Evolutionary conservation across 208 protist genomes (phyloP).

Genomic region (Leishmania arabica): DNA sequence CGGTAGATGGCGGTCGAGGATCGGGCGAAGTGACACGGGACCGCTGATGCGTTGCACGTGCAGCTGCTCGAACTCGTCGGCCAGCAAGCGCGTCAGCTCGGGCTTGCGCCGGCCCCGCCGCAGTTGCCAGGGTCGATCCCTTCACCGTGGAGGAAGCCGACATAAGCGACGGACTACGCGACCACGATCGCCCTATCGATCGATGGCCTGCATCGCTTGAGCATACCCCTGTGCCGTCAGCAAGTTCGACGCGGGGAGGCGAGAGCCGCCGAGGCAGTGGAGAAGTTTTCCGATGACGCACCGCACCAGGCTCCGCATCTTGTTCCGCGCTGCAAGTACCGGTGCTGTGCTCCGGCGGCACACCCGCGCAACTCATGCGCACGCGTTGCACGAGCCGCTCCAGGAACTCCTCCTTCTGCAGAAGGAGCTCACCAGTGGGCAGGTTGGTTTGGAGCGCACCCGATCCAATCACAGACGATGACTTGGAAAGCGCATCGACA

Average conservation of each 20-base stretch:
- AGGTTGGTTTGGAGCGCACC: background rate
- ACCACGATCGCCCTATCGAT: slow-evolving; percentile 7
- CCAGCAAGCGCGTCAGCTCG: background rate
- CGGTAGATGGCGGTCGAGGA: slow-evolving; percentile 32
- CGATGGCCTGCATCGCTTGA: background rate
- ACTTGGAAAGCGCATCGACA: background rate
- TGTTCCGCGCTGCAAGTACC: background rate
- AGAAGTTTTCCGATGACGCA: background rate
- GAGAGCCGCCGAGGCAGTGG: background rate
- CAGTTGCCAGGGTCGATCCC: background rate
- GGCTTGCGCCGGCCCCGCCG: background rate
- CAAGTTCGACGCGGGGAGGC: background rate
- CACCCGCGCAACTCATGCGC: slow-evolving; percentile 20
- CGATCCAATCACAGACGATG: background rate
- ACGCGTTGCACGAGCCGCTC: slow-evolving; percentile 26
- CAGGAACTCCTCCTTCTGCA: slow-evolving; percentile 36
- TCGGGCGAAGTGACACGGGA: slow-evolving; percentile 31
- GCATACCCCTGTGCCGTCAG: background rate
- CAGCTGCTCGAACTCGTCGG: background rate
- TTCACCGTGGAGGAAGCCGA: background rate
- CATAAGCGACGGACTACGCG: slow-evolving; percentile 19
- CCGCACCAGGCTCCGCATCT: background rate
- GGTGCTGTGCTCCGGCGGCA: background rate
- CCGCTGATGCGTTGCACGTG: background rate
- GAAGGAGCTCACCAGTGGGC: slow-evolving; percentile 13